Percentiles rank a stretch among this genome's conserved stretches.
These are phyloP conservation scores for Aspergillus cristatus DNA, from an alignment of 495 filamentous ascomycete genomes.

Conservation along the genomic window DNA sequence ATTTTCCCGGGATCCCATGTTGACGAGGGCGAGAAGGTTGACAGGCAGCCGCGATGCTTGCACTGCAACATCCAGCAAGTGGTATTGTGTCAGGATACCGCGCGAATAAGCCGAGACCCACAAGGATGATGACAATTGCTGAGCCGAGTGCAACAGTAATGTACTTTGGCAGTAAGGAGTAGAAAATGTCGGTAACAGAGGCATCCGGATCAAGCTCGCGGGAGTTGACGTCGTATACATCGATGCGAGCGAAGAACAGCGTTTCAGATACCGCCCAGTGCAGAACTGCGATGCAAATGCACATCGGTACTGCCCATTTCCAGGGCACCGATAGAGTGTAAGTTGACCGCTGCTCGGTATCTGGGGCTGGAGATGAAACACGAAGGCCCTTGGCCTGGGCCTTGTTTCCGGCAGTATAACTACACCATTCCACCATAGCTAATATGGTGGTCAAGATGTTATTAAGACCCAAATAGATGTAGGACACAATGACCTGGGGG, in stretches of 20 bases:
- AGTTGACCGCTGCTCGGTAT: conserved; percentile 4
- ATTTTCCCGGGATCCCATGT: neutral
- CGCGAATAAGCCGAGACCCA: neutral
- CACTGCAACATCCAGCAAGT: neutral
- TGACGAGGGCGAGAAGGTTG: neutral
- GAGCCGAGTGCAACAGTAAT: neutral
- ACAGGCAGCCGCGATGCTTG: neutral
- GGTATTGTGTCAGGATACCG: neutral
- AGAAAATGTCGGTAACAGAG: neutral
- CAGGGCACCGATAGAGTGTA: conserved; percentile 7
- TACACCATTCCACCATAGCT: conserved; percentile 19
- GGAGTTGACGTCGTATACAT: neutral
- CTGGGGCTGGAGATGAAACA: conserved; percentile 15
- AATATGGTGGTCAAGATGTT: conserved; percentile 27
- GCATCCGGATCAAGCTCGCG: neutral
- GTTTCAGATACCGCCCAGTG: conserved; percentile 9
- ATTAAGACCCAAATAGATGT: conserved; percentile 29
- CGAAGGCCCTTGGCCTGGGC: conserved; percentile 10
- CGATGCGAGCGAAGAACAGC: conserved; percentile 3
- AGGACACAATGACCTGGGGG: neutral
- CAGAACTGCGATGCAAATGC: conserved; percentile 1
- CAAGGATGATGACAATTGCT: neutral
- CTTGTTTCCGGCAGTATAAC: conserved; percentile 1
- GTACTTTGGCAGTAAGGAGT: neutral
- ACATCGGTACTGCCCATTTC: conserved; percentile 5